These are phyloP conservation scores for Blastomyces silverae DNA, from an alignment of 2,329 filamentous ascomycete genomes.

Conservation along the genomic window DNA sequence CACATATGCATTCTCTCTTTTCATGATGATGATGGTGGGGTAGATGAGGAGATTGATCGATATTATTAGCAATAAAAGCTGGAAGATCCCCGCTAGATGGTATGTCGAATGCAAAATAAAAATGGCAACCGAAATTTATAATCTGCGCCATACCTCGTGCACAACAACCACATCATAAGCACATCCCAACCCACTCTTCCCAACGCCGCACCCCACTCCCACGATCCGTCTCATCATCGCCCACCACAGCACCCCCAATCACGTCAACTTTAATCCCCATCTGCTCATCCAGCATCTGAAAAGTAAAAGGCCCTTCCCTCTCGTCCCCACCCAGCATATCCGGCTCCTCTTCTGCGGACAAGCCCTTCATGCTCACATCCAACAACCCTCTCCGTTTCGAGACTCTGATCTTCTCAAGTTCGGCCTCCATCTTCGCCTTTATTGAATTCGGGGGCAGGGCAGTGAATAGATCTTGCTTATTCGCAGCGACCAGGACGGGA, in stretches of 20 bases:
- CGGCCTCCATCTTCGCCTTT: constrained; percentile 65
- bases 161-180: constrained; percentile 47
- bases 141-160: background rate
- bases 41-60: background rate
- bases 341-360: constrained; percentile 56
- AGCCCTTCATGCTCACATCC: constrained; percentile 63
- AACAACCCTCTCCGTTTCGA: constrained; percentile 74
- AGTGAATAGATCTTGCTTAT: constrained; percentile 94
- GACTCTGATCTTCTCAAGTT: constrained; percentile 69
- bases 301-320: constrained; percentile 69
- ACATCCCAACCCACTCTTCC: constrained; percentile 83
- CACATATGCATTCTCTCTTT: background rate
- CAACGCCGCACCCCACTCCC: constrained; percentile 70
- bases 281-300: constrained; percentile 72
- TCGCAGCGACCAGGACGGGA: constrained; percentile 77
- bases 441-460: constrained; percentile 74
- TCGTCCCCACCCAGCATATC: constrained; percentile 81
- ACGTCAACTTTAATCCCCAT: constrained; percentile 70
- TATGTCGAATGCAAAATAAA: background rate
- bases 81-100: background rate
- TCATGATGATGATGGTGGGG: background rate
- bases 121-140: background rate
- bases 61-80: background rate
- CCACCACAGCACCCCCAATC: constrained; percentile 59
- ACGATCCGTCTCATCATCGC: constrained; percentile 48